A percentile compares a stretch with the other conserved stretches of the same genome.
Conservation (phyloP, 768 basidiomycete genomes). For the Termitomyces heimii region DNA sequence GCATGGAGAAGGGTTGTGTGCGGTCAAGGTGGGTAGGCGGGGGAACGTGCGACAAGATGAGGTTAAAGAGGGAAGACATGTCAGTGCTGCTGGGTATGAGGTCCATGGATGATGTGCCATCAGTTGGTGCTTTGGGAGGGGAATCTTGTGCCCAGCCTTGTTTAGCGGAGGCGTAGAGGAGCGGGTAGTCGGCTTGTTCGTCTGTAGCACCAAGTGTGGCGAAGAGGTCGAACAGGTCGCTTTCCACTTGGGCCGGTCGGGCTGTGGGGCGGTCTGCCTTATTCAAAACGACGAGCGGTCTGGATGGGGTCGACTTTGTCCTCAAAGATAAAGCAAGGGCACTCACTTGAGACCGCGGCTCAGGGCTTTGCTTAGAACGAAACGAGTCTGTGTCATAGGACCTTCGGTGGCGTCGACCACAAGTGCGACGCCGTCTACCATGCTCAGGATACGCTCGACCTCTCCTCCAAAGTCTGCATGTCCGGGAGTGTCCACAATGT, state of each 20-base stretch:
- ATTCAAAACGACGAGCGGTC: conserved; percentile 45
- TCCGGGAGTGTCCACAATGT: conserved; percentile 57
- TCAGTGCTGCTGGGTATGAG: conserved; percentile 9
- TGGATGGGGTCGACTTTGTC: conserved; percentile 5
- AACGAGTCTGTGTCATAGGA: conserved; percentile 55
- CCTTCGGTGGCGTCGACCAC: conserved; percentile 56
- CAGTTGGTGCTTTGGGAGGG: conserved; percentile 12
- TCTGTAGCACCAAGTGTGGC: conserved; percentile 45
- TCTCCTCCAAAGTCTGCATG: conserved; percentile 63
- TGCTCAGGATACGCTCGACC: conserved; percentile 54
- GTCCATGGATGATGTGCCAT: conserved; percentile 7
- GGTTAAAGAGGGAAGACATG: conserved; percentile 42
- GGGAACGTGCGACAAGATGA: conserved; percentile 38
- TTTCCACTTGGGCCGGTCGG: conserved; percentile 40
- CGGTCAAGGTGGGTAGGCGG: conserved; percentile 29
- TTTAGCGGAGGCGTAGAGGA: conserved; percentile 46
- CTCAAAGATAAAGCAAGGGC: neutral
- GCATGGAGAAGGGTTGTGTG: conserved; percentile 41
- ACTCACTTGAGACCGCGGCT: conserved; percentile 35
- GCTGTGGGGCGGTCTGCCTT: conserved; percentile 41
- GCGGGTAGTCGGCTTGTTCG: conserved; percentile 45
- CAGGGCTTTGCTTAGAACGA: conserved; percentile 43
- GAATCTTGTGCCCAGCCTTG: conserved; percentile 40
- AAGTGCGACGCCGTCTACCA: conserved; percentile 58
- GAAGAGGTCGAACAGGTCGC: conserved; percentile 45